Evolutionary conservation across 1,284 basidiomycete genomes (phyloP).

Genomic region (Papiliotrema laurentii): DNA sequence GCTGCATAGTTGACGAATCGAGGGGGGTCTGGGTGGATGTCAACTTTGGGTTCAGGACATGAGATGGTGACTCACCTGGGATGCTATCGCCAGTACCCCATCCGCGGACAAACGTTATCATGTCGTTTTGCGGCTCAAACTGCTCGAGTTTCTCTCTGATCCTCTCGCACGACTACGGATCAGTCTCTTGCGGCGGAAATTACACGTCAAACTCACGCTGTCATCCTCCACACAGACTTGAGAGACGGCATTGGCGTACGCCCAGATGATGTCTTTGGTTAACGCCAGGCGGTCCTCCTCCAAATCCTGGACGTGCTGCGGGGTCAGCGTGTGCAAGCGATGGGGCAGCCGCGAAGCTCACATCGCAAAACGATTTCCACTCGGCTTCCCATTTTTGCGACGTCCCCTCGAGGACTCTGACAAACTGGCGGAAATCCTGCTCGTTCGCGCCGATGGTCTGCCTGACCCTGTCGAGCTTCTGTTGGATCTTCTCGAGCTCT

Average conservation of each 20-base stretch:
- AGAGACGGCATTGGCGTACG: constrained; percentile 90
- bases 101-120: constrained; percentile 75
- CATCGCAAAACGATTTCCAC: constrained; percentile 89
- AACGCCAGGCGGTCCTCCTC: constrained; percentile 93
- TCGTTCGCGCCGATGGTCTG: constrained; percentile 86
- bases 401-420: constrained; percentile 74
- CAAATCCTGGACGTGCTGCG: constrained; percentile 78
- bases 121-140: constrained; percentile 74
- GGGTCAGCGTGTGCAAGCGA: background rate
- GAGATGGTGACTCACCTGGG: constrained; percentile 49
- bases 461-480: constrained; percentile 83
- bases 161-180: constrained; percentile 74
- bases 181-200: constrained; percentile 1
- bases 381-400: constrained; percentile 83
- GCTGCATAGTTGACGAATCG: constrained; percentile 64
- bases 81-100: constrained; percentile 81
- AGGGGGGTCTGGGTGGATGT: constrained; percentile 57
- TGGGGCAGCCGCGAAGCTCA: constrained; percentile 20
- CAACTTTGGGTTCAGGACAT: background rate
- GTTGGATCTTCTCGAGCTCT: constrained; percentile 84
- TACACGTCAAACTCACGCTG: constrained; percentile 59
- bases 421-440: constrained; percentile 84
- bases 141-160: constrained; percentile 75
- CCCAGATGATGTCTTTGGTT: constrained; percentile 93
- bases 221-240: constrained; percentile 95